phyloP scores from a whole-genome alignment of 306 rosid species.

The Quercus bicolor region DNA sequence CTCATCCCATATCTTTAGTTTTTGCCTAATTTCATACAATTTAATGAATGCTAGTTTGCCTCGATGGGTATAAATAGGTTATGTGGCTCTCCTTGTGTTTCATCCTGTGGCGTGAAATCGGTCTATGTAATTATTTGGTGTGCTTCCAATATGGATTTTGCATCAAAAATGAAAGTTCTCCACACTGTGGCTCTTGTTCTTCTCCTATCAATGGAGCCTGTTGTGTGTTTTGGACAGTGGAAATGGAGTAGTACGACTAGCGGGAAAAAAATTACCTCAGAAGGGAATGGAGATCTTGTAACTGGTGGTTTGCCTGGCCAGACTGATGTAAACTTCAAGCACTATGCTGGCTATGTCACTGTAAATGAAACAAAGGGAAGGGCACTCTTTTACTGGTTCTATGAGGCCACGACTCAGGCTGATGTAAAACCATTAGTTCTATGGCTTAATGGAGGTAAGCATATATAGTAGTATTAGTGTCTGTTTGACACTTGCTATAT shows the following conservation, averaged over 20 bases:
- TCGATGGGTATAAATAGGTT: slow-evolving; percentile 39
- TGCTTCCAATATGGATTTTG: slow-evolving; percentile 35
- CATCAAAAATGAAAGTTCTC: slow-evolving; percentile 20
- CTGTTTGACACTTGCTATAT: too few relatives aligned
- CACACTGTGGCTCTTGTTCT: slow-evolving; percentile 14
- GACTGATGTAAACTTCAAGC: slow-evolving; percentile 56
- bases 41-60: slow-evolving; percentile 4
- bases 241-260: slow-evolving; percentile 11
- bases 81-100: slow-evolving; percentile 18
- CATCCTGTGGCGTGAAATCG: slow-evolving; percentile 25
- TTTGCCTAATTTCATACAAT: neutral
- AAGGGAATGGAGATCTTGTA: slow-evolving; percentile 47
- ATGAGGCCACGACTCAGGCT: slow-evolving; percentile 53
- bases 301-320: slow-evolving; percentile 62
- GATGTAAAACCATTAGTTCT: slow-evolving; percentile 66
- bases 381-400: slow-evolving; percentile 87
- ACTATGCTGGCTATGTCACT: slow-evolving; percentile 67
- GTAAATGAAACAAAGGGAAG: slow-evolving; percentile 55
- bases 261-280: slow-evolving; percentile 25
- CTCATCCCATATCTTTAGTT: slow-evolving; percentile 30
- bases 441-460: slow-evolving; percentile 92
- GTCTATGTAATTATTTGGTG: neutral
- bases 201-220: slow-evolving; percentile 30
- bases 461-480: neutral
- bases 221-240: slow-evolving; percentile 37